phyloP scores from a whole-genome alignment of 2,329 filamentous ascomycete species.

The Pestalotiopsis sp. region DNA sequence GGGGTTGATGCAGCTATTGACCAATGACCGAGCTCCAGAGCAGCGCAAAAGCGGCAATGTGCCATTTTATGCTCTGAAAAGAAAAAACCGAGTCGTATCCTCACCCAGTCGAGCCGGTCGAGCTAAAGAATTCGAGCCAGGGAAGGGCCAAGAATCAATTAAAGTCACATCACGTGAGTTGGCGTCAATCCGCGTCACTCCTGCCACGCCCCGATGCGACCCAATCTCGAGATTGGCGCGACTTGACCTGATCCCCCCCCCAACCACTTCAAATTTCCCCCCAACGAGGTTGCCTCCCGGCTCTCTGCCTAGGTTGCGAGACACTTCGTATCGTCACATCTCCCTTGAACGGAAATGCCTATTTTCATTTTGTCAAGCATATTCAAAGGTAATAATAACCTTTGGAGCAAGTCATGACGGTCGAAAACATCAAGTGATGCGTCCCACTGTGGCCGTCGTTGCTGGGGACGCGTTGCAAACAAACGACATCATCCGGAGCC shows the following conservation, averaged over 20 bases:
- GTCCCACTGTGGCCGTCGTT: neutral
- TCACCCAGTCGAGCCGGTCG: neutral
- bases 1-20: neutral
- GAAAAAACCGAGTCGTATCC: neutral
- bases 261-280: slow-evolving; percentile 6
- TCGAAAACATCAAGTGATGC: neutral
- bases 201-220: neutral
- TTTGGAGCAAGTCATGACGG: neutral
- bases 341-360: neutral
- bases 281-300: neutral
- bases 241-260: neutral
- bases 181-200: slow-evolving; percentile 1
- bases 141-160: neutral
- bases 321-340: neutral
- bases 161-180: slow-evolving; percentile 1
- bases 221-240: neutral
- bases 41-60: neutral
- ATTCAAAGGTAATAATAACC: neutral
- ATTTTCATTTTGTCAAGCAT: neutral
- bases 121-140: neutral
- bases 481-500: neutral
- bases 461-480: neutral
- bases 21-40: neutral
- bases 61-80: neutral
- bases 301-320: neutral